These are phyloP conservation scores for Anethum foeniculum DNA, from an alignment of 140 eudicot species.

Conservation along the genomic window DNA sequence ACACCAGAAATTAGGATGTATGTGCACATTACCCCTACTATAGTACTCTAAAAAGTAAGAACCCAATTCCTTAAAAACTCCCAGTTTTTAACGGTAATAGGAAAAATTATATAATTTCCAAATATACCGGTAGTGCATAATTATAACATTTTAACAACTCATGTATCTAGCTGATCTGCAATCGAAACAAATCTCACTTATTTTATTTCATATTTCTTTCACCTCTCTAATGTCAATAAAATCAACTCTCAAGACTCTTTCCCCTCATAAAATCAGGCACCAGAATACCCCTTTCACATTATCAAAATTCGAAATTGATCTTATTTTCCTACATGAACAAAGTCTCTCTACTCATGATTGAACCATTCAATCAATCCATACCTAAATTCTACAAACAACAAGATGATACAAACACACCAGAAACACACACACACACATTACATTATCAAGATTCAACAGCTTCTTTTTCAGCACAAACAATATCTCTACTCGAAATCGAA, in stretches of 20 bases:
- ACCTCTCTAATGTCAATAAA: background rate
- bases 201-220: background rate
- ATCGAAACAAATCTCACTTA: background rate
- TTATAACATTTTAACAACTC: background rate
- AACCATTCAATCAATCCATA: background rate
- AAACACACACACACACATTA: background rate
- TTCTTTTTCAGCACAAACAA: background rate
- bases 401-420: background rate
- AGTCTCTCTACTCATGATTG: background rate
- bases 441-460: background rate
- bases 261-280: background rate
- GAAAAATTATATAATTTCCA: background rate
- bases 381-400: background rate
- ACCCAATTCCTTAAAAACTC: background rate
- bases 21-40: background rate
- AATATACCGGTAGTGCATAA: background rate
- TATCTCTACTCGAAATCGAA: background rate
- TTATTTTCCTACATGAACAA: too few species aligned
- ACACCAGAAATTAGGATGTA: background rate
- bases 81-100: background rate
- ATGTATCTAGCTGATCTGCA: background rate
- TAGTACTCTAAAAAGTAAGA: background rate
- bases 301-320: background rate
- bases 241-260: background rate
- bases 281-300: background rate